Base-by-base conservation (phyloP, 2,329 filamentous ascomycete genomes). In the Pseudocercospora eumusae region DNA sequence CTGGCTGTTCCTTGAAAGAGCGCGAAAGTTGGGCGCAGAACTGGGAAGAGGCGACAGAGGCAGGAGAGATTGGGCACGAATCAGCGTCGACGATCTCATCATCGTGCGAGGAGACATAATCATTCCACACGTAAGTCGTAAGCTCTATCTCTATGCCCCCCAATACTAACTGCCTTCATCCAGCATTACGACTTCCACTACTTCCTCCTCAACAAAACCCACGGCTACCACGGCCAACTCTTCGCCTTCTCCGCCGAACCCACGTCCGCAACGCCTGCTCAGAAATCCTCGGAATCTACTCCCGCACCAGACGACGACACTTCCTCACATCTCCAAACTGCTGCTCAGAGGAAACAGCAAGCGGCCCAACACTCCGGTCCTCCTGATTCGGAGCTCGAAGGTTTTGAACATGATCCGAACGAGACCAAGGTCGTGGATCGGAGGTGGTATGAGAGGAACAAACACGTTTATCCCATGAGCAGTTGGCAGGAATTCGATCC, bases 101-200 rank as follows among this genome's bases (percentile, higher is more conserved):
- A 82, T 97, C 62, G 93, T 99, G 7, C 84, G 92, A 71, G 92
- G 92, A 13, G 91, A 92, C 60, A 84, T 98, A 52, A 97, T 99
- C 59, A 87, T 99, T 69, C 93, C 95, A 62, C 95, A 96, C 82
- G 93, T 96, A 80, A 82, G 90, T 86, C 18, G 27, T 28, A 15
- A 33, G 13, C 13, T 28, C 31, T 27, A 52, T 20, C 57, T 31
- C 36, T 20, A 33, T 40, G 18, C 11, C 21, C 11, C 21, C 62
- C 25, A 61, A 65, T 64, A 54, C 62, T 59, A 44, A 49, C 18
- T 40, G 3, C 57, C 57, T 40, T 23, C 18, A 3, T 3, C 42
- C 40, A 98, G 92, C 95, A 99, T 77, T 97, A 96, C 74, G 93
- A 98, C 68, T 92, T 99, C 75, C 95, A 98, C 76, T 95, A 93